Conservation (phyloP, 2,329 filamentous ascomycete species). For the Parascedosporium putredinis region DNA sequence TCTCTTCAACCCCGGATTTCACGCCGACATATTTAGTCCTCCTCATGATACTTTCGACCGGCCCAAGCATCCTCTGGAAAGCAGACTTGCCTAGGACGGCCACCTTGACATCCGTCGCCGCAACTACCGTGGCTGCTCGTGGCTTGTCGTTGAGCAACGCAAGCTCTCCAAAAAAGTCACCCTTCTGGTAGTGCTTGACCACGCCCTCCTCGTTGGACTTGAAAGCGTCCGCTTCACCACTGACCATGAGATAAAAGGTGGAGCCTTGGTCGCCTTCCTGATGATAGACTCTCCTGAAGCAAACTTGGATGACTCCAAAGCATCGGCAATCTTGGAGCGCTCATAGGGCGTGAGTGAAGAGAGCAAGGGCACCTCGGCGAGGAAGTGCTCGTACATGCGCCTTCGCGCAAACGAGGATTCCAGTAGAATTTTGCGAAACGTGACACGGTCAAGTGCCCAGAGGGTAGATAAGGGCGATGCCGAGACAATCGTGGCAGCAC, state of each 20-base stretch:
- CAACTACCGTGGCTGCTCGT: conserved; percentile 78
- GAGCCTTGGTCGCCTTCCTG: conserved; percentile 82
- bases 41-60: conserved; percentile 90
- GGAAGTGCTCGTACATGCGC: conserved; percentile 93
- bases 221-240: conserved; percentile 76
- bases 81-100: conserved; percentile 86
- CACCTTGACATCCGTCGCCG: conserved; percentile 81
- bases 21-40: conserved; percentile 56
- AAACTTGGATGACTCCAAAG: conserved; percentile 83
- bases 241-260: conserved; percentile 84
- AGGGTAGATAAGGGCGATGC: conserved; percentile 68
- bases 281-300: conserved; percentile 75
- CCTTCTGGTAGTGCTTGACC: conserved; percentile 76
- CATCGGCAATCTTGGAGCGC: conserved; percentile 93
- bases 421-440: conserved; percentile 96
- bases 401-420: conserved; percentile 93
- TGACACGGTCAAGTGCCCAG: conserved; percentile 91
- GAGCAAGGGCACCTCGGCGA: conserved; percentile 85
- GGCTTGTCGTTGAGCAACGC: conserved; percentile 89
- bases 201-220: conserved; percentile 61
- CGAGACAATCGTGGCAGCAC: conserved; percentile 86
- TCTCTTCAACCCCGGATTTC: conserved; percentile 52
- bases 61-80: conserved; percentile 85
- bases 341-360: conserved; percentile 81
- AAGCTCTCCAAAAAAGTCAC: conserved; percentile 95